Evolutionary conservation across 202 grass and related monocot species (phyloP).

Genomic region (Tripidium arundinaceum): DNA sequence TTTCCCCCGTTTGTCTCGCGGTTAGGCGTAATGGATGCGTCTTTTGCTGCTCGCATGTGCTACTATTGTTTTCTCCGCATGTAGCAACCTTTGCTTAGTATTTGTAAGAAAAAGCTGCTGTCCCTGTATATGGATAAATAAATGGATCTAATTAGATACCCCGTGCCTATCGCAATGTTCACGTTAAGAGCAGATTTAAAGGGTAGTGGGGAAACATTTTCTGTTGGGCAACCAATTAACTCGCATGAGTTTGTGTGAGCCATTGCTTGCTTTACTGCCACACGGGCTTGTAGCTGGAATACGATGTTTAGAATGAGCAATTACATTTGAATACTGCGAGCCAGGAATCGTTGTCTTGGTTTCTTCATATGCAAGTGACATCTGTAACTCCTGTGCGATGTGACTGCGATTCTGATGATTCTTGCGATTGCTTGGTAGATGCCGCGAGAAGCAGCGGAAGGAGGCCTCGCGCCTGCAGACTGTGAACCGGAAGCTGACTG

Average conservation of each 20-base stretch:
- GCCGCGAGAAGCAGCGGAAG: slow-evolving; percentile 96
- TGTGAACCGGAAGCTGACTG: slow-evolving; percentile 88
- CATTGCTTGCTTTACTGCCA: slow-evolving; percentile 28
- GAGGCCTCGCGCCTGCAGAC: slow-evolving; percentile 90
- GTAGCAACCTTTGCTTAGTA: background rate
- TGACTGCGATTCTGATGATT: slow-evolving; percentile 3
- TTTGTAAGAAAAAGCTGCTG: background rate
- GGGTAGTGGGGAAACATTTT: slow-evolving; percentile 19
- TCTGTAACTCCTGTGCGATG: slow-evolving; percentile 17
- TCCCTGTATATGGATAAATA: background rate
- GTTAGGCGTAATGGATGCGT: background rate
- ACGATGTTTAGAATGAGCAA: background rate
- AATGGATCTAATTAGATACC: slow-evolving; percentile 8
- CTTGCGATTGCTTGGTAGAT: slow-evolving; percentile 38
- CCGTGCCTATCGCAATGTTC: slow-evolving; percentile 18
- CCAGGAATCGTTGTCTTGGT: background rate
- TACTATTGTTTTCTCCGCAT: background rate
- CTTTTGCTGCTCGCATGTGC: background rate
- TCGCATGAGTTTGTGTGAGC: background rate
- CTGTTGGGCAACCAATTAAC: slow-evolving; percentile 16
- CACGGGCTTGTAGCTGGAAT: background rate
- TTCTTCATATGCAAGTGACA: slow-evolving; percentile 33
- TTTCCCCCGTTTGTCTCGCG: background rate
- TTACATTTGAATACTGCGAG: background rate
- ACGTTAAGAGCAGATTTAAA: slow-evolving; percentile 27